A percentile compares a stretch with the other conserved stretches of the same genome.
These are phyloP conservation scores for Ormosia emarginata DNA, from an alignment of 306 rosid genomes.

Conservation along the genomic window DNA sequence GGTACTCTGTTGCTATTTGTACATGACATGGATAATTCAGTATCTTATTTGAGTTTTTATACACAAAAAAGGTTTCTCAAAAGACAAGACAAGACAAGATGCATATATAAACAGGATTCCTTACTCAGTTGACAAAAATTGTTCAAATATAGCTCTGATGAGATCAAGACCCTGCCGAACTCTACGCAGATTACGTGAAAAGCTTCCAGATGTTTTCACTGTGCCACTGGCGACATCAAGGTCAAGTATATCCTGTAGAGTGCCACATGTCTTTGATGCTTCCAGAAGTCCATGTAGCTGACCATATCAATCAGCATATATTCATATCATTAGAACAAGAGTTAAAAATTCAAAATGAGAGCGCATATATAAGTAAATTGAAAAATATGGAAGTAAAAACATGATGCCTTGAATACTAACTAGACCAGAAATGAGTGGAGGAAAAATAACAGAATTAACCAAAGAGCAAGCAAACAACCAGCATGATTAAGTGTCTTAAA, in stretches of 20 bases:
- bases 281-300: conserved; percentile 69
- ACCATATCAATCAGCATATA: conserved; percentile 19
- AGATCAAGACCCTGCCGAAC: conserved; percentile 97
- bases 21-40: background rate
- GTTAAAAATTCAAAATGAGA: background rate
- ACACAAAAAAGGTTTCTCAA: background rate
- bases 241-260: conserved; percentile 53
- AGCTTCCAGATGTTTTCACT: conserved; percentile 73
- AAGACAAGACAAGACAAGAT: background rate
- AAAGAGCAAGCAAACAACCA: background rate
- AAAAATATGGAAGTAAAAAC: conserved; percentile 1
- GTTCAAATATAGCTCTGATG: conserved; percentile 76
- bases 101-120: background rate
- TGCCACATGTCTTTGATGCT: conserved; percentile 59
- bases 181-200: conserved; percentile 82
- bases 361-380: too few relatives aligned
- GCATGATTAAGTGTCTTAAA: background rate
- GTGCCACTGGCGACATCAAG: conserved; percentile 54
- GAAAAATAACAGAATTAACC: background rate
- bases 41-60: background rate
- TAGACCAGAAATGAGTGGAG: background rate
- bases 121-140: conserved; percentile 60
- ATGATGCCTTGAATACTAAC: background rate
- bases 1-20: background rate
- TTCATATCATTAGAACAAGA: conserved; percentile 21